Percentiles rank a stretch among this genome's conserved stretches.
These are phyloP conservation scores for Talaromyces sp. DNA, from an alignment of 2,329 filamentous ascomycete species.

Conservation along the genomic window DNA sequence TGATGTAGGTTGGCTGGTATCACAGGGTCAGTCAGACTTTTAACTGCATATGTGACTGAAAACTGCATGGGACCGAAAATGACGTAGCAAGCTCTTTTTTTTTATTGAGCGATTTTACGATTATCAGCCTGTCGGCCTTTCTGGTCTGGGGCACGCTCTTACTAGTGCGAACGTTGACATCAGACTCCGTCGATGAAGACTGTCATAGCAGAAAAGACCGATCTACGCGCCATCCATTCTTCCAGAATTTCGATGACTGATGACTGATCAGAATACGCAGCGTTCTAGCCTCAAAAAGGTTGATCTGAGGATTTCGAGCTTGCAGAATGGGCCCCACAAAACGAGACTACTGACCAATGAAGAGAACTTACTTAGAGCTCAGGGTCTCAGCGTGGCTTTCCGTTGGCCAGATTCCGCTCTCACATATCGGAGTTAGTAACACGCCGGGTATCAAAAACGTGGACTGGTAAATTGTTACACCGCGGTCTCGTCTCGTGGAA, in stretches of 20 bases:
- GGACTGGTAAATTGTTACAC: constrained; percentile 6
- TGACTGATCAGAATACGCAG: not conserved
- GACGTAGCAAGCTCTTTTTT: not conserved
- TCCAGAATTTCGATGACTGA: constrained; percentile 1
- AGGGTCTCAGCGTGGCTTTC: not conserved
- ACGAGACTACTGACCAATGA: not conserved
- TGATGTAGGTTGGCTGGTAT: not conserved
- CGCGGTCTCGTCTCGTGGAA: not conserved
- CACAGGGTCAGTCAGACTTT: constrained; percentile 9
- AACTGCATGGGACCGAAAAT: not conserved
- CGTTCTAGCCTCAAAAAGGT: constrained; percentile 1
- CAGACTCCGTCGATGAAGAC: not conserved
- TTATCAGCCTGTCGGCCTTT: not conserved
- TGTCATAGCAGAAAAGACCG: not conserved
- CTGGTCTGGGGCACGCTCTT: not conserved
- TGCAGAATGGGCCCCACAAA: not conserved
- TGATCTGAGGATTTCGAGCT: not conserved
- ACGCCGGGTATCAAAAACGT: not conserved
- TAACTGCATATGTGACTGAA: not conserved
- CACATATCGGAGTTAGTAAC: constrained; percentile 3
- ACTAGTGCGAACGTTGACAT: not conserved
- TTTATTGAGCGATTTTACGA: not conserved
- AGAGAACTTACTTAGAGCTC: not conserved
- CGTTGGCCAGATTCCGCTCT: not conserved
- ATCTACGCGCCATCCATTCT: no score